Percentiles rank a stretch among this genome's conserved stretches.
Conservation (phyloP, 116 monocot genomes). For the Dioscorea cayenensis region DNA sequence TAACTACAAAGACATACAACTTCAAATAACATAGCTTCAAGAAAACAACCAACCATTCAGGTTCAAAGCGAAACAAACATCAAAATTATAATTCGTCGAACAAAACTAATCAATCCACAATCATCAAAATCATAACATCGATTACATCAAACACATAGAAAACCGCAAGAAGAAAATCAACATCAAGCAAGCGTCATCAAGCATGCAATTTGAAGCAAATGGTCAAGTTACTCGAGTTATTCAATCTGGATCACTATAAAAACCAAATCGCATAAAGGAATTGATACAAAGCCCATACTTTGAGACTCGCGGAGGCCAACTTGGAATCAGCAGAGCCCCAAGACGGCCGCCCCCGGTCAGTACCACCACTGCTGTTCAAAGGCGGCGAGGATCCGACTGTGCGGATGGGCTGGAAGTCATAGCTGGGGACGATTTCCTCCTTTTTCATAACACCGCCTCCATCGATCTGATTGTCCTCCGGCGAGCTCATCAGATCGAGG, state of each 20-base stretch:
- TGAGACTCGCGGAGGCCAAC: slow-evolving; percentile 23
- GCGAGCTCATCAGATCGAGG: slow-evolving; percentile 38
- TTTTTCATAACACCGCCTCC: slow-evolving; percentile 13
- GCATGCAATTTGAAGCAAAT: background rate
- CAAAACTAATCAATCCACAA: background rate
- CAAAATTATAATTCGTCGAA: background rate
- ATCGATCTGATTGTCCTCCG: slow-evolving; percentile 29
- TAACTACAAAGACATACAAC: too few species aligned
- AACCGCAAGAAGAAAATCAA: background rate
- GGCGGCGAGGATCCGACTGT: slow-evolving; percentile 1
- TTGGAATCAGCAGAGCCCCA: slow-evolving; percentile 42
- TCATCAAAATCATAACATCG: background rate
- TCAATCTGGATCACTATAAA: background rate
- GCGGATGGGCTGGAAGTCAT: slow-evolving; percentile 84
- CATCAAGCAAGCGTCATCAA: background rate
- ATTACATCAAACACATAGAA: background rate
- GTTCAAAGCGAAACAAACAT: too few species aligned
- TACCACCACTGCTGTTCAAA: background rate
- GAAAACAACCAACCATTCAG: too few species aligned
- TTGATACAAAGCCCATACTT: slow-evolving; percentile 8
- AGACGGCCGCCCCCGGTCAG: slow-evolving; percentile 10
- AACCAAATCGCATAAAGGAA: background rate
- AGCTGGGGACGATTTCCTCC: slow-evolving; percentile 74
- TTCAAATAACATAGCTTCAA: too few species aligned
- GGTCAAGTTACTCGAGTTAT: background rate